Evolutionary conservation across 1,284 basidiomycete species (phyloP).

Genomic region (Marasmius oreades): DNA sequence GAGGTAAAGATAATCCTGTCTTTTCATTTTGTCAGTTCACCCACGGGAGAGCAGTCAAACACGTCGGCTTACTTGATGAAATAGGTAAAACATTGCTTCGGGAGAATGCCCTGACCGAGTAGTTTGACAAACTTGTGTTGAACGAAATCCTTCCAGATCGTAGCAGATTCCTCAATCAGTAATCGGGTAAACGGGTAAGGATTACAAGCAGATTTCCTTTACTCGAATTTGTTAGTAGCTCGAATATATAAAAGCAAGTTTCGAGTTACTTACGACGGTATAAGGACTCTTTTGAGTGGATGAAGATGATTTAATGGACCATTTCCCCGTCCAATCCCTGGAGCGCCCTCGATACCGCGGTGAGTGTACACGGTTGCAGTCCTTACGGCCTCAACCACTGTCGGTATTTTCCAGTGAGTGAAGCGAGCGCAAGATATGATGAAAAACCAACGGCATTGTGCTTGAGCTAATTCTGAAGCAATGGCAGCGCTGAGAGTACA

Average conservation of each 20-base stretch:
- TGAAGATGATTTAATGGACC: slow-evolving; percentile 91
- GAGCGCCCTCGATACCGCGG: slow-evolving; percentile 71
- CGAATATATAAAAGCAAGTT: not conserved
- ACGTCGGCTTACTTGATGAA: slow-evolving; percentile 70
- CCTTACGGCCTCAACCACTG: slow-evolving; percentile 58
- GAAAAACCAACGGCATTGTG: slow-evolving; percentile 40
- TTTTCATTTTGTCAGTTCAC: slow-evolving; percentile 24
- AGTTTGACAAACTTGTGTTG: slow-evolving; percentile 82
- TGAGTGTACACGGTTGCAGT: slow-evolving; percentile 73
- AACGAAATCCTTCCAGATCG: slow-evolving; percentile 73
- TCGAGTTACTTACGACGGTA: slow-evolving; percentile 53
- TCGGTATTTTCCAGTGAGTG: not conserved
- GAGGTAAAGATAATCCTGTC: slow-evolving; percentile 76
- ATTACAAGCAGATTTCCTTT: slow-evolving; percentile 55
- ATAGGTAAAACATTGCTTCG: slow-evolving; percentile 67
- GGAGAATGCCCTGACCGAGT: slow-evolving; percentile 70
- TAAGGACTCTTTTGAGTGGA: slow-evolving; percentile 42
- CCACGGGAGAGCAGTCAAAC: not conserved
- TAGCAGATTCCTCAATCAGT: slow-evolving; percentile 56
- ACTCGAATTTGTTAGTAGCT: not conserved
- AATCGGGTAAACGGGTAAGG: slow-evolving; percentile 70
- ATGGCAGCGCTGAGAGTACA: slow-evolving; percentile 89
- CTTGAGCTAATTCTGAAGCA: slow-evolving; percentile 62
- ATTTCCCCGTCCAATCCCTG: slow-evolving; percentile 70
- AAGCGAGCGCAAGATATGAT: not conserved